Evolutionary conservation across 2,329 filamentous ascomycete genomes (phyloP), one percentile per base, ranked within the genome.

Genomic region (Paracoccidioides lutzii): DNA sequence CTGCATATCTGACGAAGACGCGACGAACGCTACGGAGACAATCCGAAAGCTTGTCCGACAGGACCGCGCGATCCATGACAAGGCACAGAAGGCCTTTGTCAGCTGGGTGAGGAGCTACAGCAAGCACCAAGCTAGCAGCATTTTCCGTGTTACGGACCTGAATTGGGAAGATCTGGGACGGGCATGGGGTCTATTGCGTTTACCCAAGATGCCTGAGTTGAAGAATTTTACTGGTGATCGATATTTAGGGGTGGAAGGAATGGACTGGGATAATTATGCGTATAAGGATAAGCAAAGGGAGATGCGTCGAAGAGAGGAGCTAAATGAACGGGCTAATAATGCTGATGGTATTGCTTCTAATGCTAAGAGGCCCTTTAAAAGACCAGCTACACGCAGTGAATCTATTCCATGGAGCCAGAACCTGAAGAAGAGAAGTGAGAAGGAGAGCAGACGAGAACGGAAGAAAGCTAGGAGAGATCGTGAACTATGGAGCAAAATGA

Each of bases 121-220:
- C 66, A 94, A 93, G 65, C 93, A 97, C 65, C 83, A 90, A 61
- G 90, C 91, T 0, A 85, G 82, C 58, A 94, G 89, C 65, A 97
- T 98, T 62, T 98, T 98, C 75, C 82, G 87, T 9, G 76, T 89
- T 2, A 70, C 78, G 3, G 89, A 94, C 64, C 77, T 96, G 14
- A 85, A 95, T 68, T 98, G 93, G 93, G 74, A 79, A 4, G 85
- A 90, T 54, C 77, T 93, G 0, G 91, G 84, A 0, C 77, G 82
- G 54, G 87, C 85, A 0, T 98, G 91, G 88, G 93, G 88, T 1
- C 76, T 98, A 0, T 76, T 96, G 2, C 84, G 84, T 52, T 78
- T 97, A 60, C 93, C 93, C 3, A 89, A 87, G 67, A 98, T 98
- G 93, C 91, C 93, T 0, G 93, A 98, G 69, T 74, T 88, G 54